Evolutionary conservation across 2,329 filamentous ascomycete genomes (phyloP).

Genomic region (Fusarium redolens): DNA sequence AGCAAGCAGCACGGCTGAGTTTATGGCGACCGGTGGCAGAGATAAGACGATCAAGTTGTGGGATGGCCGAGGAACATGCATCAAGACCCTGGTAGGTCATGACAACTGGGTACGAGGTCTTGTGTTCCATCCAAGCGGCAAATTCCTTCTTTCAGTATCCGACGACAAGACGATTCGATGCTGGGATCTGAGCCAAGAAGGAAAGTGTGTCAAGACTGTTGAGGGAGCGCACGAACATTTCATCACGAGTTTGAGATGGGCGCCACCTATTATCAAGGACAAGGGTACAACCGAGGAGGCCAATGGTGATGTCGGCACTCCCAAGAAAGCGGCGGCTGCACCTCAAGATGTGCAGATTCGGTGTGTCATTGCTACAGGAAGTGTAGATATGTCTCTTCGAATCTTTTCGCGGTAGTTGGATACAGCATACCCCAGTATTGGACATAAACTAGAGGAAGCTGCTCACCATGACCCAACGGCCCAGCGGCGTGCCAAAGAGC

Average conservation of each 20-base stretch:
- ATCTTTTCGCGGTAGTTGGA: constrained; percentile 71
- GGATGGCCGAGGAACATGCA: constrained; percentile 84
- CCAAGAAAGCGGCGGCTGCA: constrained; percentile 27
- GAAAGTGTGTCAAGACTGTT: constrained; percentile 87
- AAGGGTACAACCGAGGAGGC: constrained; percentile 22
- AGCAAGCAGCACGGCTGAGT: constrained; percentile 81
- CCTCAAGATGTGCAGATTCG: constrained; percentile 72
- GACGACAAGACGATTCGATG: constrained; percentile 94
- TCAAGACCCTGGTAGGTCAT: constrained; percentile 87
- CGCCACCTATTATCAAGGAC: constrained; percentile 61
- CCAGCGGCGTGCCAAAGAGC: neutral
- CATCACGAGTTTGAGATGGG: constrained; percentile 88
- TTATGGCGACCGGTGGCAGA: constrained; percentile 86
- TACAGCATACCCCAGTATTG: constrained; percentile 24
- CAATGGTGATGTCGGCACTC: constrained; percentile 39
- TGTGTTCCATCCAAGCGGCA: constrained; percentile 91
- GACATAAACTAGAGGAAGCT: constrained; percentile 22
- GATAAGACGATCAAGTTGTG: constrained; percentile 93
- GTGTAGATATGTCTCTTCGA: constrained; percentile 71
- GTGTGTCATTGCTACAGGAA: constrained; percentile 88
- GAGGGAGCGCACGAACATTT: constrained; percentile 85
- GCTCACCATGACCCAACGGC: neutral
- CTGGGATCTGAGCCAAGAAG: constrained; percentile 93
- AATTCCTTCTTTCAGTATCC: constrained; percentile 85
- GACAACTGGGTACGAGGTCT: constrained; percentile 93